Conservation (phyloP, 2,329 filamentous ascomycete species). For the Alternaria gansuensis region DNA sequence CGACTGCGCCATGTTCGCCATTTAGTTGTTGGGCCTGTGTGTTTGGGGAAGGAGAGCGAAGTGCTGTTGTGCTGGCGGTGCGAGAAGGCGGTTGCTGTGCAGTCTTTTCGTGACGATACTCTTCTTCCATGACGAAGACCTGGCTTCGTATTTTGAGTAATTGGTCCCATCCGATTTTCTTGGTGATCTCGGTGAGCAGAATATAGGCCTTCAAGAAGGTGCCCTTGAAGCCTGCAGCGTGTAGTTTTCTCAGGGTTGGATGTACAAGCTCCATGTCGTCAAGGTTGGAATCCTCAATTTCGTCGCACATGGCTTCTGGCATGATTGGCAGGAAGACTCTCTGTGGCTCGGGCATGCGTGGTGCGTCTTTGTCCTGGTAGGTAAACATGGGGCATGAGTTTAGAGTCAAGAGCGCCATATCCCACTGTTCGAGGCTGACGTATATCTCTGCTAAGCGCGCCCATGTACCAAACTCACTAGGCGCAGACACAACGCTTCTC, state of each 20-base stretch:
- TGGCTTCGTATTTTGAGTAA: constrained; percentile 92
- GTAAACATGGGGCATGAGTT: constrained; percentile 99
- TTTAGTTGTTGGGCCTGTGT: constrained; percentile 48
- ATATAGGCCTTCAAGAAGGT: constrained; percentile 96
- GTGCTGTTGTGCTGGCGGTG: constrained; percentile 80
- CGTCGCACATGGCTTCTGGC: constrained; percentile 88
- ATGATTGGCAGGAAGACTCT: constrained; percentile 88
- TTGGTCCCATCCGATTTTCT: constrained; percentile 97
- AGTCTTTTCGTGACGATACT: constrained; percentile 86
- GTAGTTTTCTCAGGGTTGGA: constrained; percentile 82
- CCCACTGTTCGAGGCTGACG: constrained; percentile 93
- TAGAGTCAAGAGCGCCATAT: constrained; percentile 89
- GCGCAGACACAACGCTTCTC: constrained; percentile 90
- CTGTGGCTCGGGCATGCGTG: constrained; percentile 90
- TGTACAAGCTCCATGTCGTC: constrained; percentile 87
- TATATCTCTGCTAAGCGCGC: constrained; percentile 93
- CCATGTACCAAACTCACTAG: constrained; percentile 98
- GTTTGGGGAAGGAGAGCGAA: constrained; percentile 71
- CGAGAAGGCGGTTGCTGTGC: constrained; percentile 59
- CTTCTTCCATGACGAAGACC: constrained; percentile 99
- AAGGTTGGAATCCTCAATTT: constrained; percentile 88
- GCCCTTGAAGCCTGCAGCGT: constrained; percentile 89
- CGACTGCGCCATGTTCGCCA: constrained; percentile 47
- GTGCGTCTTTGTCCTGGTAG: constrained; percentile 97
- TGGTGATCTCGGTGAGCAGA: constrained; percentile 92